A percentile compares a stretch with the other conserved stretches of the same genome.
Evolutionary conservation across 2,329 filamentous ascomycete species (phyloP).

Genomic region (Epichloe hybrida): DNA sequence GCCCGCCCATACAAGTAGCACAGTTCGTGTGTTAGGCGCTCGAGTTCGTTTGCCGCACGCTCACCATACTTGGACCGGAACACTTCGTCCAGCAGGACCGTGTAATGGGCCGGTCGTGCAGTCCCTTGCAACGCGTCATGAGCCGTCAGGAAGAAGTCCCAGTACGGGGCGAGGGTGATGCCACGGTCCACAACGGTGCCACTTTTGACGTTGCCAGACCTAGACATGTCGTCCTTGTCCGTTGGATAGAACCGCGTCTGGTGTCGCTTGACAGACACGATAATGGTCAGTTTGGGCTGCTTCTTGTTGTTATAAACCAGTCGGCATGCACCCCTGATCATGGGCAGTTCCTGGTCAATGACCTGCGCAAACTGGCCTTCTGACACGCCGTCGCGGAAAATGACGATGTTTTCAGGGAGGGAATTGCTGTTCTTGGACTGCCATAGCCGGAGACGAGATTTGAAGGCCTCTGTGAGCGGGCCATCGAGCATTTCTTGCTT

Average conservation of each 20-base stretch:
- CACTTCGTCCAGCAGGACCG: constrained; percentile 58
- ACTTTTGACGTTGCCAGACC: constrained; percentile 52
- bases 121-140: constrained; percentile 78
- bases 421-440: constrained; percentile 35
- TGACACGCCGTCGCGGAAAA: constrained; percentile 83
- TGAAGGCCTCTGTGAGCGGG: constrained; percentile 45
- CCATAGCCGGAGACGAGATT: constrained; percentile 54
- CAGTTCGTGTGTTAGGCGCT: constrained; percentile 62
- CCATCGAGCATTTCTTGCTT: constrained; percentile 58
- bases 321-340: constrained; percentile 51
- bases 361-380: constrained; percentile 69
- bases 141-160: constrained; percentile 78
- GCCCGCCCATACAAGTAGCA: constrained; percentile 77
- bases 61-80: constrained; percentile 32
- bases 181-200: constrained; percentile 81
- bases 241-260: constrained; percentile 79
- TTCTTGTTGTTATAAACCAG: constrained; percentile 39
- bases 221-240: constrained; percentile 27
- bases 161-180: constrained; percentile 59
- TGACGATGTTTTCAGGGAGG: constrained; percentile 60
- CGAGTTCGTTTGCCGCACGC: constrained; percentile 50
- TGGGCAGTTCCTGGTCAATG: constrained; percentile 52
- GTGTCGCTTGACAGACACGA: constrained; percentile 79
- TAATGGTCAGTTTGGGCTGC: constrained; percentile 46
- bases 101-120: constrained; percentile 72